These are phyloP conservation scores for Trichomonascaceae sp. DNA, from an alignment of 1,139 yeast species.

Conservation along the genomic window DNA sequence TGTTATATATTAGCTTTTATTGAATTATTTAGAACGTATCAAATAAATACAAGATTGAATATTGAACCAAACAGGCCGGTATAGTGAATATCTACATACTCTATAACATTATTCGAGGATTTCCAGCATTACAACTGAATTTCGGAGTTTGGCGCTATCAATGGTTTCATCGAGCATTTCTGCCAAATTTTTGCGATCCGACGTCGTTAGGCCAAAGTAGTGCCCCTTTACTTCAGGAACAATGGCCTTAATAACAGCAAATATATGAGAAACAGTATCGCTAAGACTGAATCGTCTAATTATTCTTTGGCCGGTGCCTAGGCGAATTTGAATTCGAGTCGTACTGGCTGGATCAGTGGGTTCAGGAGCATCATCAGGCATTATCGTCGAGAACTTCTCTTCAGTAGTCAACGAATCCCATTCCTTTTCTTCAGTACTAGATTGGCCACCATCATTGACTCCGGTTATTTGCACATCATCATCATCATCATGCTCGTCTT, in stretches of 20 bases:
- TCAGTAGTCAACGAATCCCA: constrained; percentile 20
- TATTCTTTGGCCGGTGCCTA: constrained; percentile 78
- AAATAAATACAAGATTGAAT: background rate
- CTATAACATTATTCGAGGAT: constrained; percentile 25
- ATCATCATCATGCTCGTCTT: constrained; percentile 24
- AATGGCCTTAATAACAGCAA: constrained; percentile 49
- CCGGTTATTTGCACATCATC: constrained; percentile 8
- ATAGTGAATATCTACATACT: background rate
- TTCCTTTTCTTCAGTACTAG: constrained; percentile 5
- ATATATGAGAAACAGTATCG: constrained; percentile 58
- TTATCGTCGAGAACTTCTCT: constrained; percentile 41
- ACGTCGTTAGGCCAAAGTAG: constrained; percentile 56
- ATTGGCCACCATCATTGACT: background rate
- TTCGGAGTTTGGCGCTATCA: constrained; percentile 71
- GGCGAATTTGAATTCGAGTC: constrained; percentile 80
- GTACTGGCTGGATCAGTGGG: constrained; percentile 46
- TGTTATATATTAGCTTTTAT: background rate
- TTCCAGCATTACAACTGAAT: constrained; percentile 76
- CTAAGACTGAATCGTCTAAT: constrained; percentile 61
- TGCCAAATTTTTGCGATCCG: constrained; percentile 59
- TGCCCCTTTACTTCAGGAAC: constrained; percentile 46
- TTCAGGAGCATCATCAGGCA: constrained; percentile 53
- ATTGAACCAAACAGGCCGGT: background rate
- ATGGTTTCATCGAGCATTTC: constrained; percentile 54
- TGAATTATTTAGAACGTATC: background rate